Evolutionary conservation across 768 basidiomycete genomes (phyloP).

Genomic region (Boletus rubroflammeus): DNA sequence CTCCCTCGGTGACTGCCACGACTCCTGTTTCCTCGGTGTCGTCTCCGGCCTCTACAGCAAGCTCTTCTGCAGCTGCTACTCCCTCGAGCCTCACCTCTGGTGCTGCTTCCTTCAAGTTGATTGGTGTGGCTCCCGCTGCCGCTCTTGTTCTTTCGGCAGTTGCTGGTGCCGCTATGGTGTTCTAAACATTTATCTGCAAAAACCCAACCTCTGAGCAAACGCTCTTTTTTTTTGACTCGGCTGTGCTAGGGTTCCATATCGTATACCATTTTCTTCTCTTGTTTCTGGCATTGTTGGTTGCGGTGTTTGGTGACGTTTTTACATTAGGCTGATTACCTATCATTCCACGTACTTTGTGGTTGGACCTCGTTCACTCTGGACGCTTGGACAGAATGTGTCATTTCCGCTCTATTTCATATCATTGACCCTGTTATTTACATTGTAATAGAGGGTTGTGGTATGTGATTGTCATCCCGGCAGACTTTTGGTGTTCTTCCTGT

Average conservation of each 20-base stretch:
- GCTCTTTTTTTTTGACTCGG: neutral
- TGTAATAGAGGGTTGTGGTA: neutral
- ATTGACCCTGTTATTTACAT: neutral
- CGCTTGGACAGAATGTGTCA: slow-evolving; percentile 15
- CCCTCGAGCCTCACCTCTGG: slow-evolving; percentile 22
- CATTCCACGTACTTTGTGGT: slow-evolving; percentile 9
- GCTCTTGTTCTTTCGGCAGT: slow-evolving; percentile 42
- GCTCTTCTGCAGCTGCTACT: slow-evolving; percentile 16
- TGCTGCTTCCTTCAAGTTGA: slow-evolving; percentile 32
- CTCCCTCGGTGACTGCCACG: slow-evolving; percentile 11
- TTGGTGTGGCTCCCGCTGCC: slow-evolving; percentile 33
- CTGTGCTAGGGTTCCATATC: neutral
- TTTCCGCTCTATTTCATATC: slow-evolving; percentile 5
- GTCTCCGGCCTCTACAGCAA: neutral
- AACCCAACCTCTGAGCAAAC: neutral
- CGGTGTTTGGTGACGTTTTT: slow-evolving; percentile 16
- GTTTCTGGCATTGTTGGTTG: slow-evolving; percentile 5
- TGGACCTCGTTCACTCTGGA: slow-evolving; percentile 23
- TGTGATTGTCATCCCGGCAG: neutral
- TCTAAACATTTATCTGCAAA: slow-evolving; percentile 32
- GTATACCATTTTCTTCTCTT: slow-evolving; percentile 16
- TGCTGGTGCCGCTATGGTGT: slow-evolving; percentile 46
- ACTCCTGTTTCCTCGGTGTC: neutral
- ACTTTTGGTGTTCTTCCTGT: neutral
- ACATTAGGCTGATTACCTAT: slow-evolving; percentile 8